Evolutionary conservation across 2,329 filamentous ascomycete species (phyloP), one percentile per base, ranked within the genome.

Genomic region (Xylariaceae sp.): DNA sequence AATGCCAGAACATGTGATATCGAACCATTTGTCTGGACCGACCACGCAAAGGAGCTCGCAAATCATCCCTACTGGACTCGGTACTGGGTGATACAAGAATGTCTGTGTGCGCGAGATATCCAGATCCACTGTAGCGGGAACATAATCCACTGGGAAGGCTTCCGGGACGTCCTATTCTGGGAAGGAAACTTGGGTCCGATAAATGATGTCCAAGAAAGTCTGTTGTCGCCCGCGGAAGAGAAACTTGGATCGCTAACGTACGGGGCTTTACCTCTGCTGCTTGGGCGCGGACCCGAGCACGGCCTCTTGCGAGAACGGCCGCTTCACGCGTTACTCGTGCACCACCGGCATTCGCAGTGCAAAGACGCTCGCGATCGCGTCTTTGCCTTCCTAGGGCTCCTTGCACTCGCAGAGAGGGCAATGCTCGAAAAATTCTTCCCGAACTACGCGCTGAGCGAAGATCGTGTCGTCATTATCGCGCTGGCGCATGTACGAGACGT

Each of bases 51-150:
- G 37, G 16, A 24, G 21, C 21, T 53, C 14, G 31, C 40, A 36
- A 23, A 53, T n/a, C 49, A 36, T 17, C 26, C 21, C 19, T 53
- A 53, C 21, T 44, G 49, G 49, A 33, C 37, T 45, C 49, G 39
- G 19, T 36, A 26, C 26, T 53, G 49, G 49, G 49, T 53, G 17
- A 53, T 53, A 12, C 49, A 53, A 9, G 49, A 53, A 44, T 53
- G 39, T 37, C 12, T 44, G 39, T 39, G 33, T 16, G 49, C 28
- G 14, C 37, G 24, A 5, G 14, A 21, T 21, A 36, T 53, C 26
- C 37, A 53, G 29, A 14, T 53, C 4, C 39, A 53, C n/a, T 53
- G 29, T 31, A 14, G 49, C 14, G 8, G 6, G 12, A 19, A 17
- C 29, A n/a, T 34, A n/a, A 23, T 16, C 14, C n/a, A 4, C 14